Conservation (phyloP, 768 basidiomycete species). For the Pisolithus orientalis region DNA sequence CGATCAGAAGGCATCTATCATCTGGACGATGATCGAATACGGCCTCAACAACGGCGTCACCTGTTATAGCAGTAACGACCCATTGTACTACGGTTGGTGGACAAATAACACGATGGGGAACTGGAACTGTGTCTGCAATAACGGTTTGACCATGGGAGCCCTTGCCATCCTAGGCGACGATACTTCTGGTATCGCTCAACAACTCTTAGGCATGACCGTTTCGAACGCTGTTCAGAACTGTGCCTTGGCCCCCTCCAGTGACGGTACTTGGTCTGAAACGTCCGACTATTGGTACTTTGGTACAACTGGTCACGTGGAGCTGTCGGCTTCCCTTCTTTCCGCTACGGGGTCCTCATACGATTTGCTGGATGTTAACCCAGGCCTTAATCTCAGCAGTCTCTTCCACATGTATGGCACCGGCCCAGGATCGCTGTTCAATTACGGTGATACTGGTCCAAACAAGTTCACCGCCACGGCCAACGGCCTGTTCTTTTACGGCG, state of each 20-base stretch:
- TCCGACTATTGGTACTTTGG: slow-evolving; percentile 96
- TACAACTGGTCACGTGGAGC: slow-evolving; percentile 84
- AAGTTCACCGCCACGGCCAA: slow-evolving; percentile 95
- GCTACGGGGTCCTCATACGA: slow-evolving; percentile 84
- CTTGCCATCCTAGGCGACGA: slow-evolving; percentile 88
- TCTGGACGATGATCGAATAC: slow-evolving; percentile 65
- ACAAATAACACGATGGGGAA: slow-evolving; percentile 66
- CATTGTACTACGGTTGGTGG: slow-evolving; percentile 69
- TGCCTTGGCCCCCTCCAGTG: slow-evolving; percentile 49
- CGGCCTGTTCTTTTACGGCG: slow-evolving; percentile 71
- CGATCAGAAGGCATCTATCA: slow-evolving; percentile 65
- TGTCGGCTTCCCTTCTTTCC: slow-evolving; percentile 72
- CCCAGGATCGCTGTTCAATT: slow-evolving; percentile 77
- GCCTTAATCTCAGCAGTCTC: slow-evolving; percentile 63
- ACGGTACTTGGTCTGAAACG: slow-evolving; percentile 93
- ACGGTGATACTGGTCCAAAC: slow-evolving; percentile 67
- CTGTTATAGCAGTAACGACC: slow-evolving; percentile 39
- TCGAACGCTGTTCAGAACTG: slow-evolving; percentile 77
- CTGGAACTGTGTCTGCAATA: slow-evolving; percentile 98
- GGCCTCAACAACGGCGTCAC: slow-evolving; percentile 65
- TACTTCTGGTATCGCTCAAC: slow-evolving; percentile 60
- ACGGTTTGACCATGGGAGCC: slow-evolving; percentile 81
- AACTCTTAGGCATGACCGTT: slow-evolving; percentile 63
- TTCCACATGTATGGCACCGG: slow-evolving; percentile 91
- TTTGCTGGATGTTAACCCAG: slow-evolving; percentile 64